Evolutionary conservation across 257 asterid species (phyloP), one percentile per base, ranked within the genome.

Genomic region (Solanum pimpinellifolium): DNA sequence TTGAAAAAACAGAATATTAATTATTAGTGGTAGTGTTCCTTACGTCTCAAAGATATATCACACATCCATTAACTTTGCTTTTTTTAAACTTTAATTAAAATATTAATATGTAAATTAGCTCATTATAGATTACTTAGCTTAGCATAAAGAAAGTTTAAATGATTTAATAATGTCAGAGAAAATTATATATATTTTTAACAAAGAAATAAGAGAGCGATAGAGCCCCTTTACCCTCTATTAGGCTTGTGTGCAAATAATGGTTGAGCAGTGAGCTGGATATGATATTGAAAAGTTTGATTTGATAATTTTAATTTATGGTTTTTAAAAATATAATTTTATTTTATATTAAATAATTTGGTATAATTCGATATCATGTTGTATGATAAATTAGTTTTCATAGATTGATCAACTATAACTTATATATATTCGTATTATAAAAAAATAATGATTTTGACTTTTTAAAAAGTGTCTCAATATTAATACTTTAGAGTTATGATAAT

Each of bases 321-420:
- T 52, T 52, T 52, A 2, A 52, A 52, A 52, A 52, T 52, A 18
- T 6, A 6, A 52, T 49, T 15, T 49, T 49, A 49, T 49, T 49
- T 49, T 16, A 49, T 52, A 52, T 16, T 16, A 52, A 52, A 52
- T 52, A 52, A 52, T 52, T 52, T 52, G 10, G 62, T 52, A 52
- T 52, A 3, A 2, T 52, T 52, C 1, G 9, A 7, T 6, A 52
- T 52, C 2, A 49, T 49, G 60, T 0, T 0, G 1, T 6, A 9
- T 1, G 62, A 3, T 52, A 16, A 52, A 16, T 52, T 15, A 8
- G 2, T 16, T 52, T 16, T 16, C 4, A 52, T 52, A 52, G 23
- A 52, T 52, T 52, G 62, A 15, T 52, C 4, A 52, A 0, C 23
- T 16, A 16, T 16, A 52, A 16, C 62, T 52, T 16, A 6, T 3